Evolutionary conservation across 306 rosid genomes (phyloP).

Genomic region (Glycine soja): DNA sequence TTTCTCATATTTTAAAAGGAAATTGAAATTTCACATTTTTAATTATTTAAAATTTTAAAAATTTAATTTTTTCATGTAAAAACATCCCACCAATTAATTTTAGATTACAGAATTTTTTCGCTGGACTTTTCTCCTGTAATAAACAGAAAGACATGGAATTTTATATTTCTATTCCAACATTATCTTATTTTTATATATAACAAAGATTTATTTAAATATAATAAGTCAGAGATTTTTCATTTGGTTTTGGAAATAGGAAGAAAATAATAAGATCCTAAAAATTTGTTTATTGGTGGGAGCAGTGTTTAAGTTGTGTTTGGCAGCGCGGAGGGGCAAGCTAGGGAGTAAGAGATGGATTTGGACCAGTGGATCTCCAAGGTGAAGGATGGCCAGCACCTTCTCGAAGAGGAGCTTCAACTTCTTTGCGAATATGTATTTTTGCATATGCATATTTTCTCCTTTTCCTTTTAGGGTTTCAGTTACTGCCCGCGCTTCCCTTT

Average conservation of each 20-base stretch:
- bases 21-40: too few relatives aligned
- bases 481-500: neutral
- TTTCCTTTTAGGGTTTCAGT: slow-evolving; percentile 47
- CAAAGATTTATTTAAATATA: too few relatives aligned
- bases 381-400: slow-evolving; percentile 95
- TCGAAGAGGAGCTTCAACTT: slow-evolving; percentile 98
- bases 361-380: slow-evolving; percentile 99
- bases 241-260: slow-evolving; percentile 6
- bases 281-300: slow-evolving; percentile 21
- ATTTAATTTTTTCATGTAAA: too few relatives aligned
- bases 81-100: too few relatives aligned
- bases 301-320: neutral
- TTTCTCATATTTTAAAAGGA: too few relatives aligned
- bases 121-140: too few relatives aligned
- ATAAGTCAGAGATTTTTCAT: neutral
- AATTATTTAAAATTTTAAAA: too few relatives aligned
- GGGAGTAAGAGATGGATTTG: slow-evolving; percentile 70
- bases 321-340: slow-evolving; percentile 13
- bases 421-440: slow-evolving; percentile 85
- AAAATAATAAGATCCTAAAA: slow-evolving; percentile 17
- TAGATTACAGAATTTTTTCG: too few relatives aligned
- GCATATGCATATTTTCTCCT: slow-evolving; percentile 36
- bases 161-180: too few relatives aligned
- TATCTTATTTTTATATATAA: too few relatives aligned
- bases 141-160: too few relatives aligned